Evolutionary conservation across 2,329 filamentous ascomycete species (phyloP), one percentile per base, ranked within the genome.

Genomic region (Colletotrichum limetticola): DNA sequence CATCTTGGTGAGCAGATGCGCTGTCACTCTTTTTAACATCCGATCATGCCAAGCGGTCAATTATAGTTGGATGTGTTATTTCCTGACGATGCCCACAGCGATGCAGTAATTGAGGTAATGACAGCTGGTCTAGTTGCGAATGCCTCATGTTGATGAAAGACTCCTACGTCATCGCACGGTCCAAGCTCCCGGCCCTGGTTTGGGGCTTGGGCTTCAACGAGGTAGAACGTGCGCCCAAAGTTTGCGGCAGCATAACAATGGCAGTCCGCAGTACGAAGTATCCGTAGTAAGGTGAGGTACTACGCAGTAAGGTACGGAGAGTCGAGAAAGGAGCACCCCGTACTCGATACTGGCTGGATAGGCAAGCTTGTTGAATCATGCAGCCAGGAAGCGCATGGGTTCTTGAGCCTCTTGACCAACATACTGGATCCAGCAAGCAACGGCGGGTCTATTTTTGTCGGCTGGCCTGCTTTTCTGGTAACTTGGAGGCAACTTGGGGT

Each of bases 131-230:
- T 30, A 24, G 37, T 24, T 8, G 19, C 30, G 28, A 26, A 66
- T 30, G 16, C 62, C 46, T 46, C 53, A 49, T 70, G 16, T 52
- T 56, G 26, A 24, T n/a, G 42, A 26, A n/a, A 32, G 58, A 52
- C 65, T 53, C 59, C 49, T 35, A 74, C 63, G 62, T 72, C 68
- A 72, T 74, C 32, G 14, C 28, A n/a, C 61, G 58, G 56, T 62
- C 49, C 71, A 71, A 71, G 57, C 61, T 72, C 68, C 58, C n/a
- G 52, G 37, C 46, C 22, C 42, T 28, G 46, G 71, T 72, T 68
- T 72, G 71, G 71, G 61, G 68, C 68, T 74, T 63, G 71, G 68
- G 68, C 66, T 74, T 72, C 68, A 59, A 62, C 11, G 12, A 35
- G 32, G 32, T 49, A 59, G 68, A 67, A 74, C 62, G 68, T 60